Percentiles rank a stretch among this genome's conserved stretches.
Evolutionary conservation across 805 yeast species (phyloP).

Genomic region (Lipomyces chichibuensis): DNA sequence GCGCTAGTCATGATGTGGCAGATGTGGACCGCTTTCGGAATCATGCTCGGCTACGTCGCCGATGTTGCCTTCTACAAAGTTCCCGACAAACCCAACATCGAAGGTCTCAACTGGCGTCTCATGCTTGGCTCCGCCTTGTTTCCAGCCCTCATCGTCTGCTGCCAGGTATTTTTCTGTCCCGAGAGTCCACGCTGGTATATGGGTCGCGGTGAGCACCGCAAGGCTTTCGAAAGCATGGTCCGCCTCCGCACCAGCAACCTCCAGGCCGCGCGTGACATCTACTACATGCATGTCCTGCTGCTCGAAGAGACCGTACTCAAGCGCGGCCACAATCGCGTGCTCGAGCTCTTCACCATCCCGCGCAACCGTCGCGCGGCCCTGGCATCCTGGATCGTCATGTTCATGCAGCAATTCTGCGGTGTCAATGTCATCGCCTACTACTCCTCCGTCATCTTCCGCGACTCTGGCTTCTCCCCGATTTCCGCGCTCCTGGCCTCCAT

Average conservation of each 20-base stretch:
- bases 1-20: slow-evolving; percentile 74
- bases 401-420: slow-evolving; percentile 91
- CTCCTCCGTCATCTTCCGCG: slow-evolving; percentile 72
- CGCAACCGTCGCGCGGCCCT: slow-evolving; percentile 82
- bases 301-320: slow-evolving; percentile 49
- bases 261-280: slow-evolving; percentile 68
- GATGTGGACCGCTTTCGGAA: slow-evolving; percentile 74
- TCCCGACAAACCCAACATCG: slow-evolving; percentile 33
- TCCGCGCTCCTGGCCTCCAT: slow-evolving; percentile 76
- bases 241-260: slow-evolving; percentile 53
- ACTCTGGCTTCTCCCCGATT: slow-evolving; percentile 64
- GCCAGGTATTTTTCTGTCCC: slow-evolving; percentile 60
- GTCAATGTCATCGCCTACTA: slow-evolving; percentile 86
- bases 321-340: slow-evolving; percentile 44
- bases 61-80: slow-evolving; percentile 61
- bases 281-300: slow-evolving; percentile 58
- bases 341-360: slow-evolving; percentile 61
- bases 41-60: slow-evolving; percentile 66
- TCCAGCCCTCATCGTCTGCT: slow-evolving; percentile 58
- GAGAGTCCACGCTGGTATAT: slow-evolving; percentile 75
- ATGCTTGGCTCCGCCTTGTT: slow-evolving; percentile 68
- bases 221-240: slow-evolving; percentile 56
- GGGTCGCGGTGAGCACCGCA: slow-evolving; percentile 53
- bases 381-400: slow-evolving; percentile 81
- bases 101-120: slow-evolving; percentile 55